These are phyloP conservation scores for Eragrostis curvula DNA, from an alignment of 176 grass and related monocot species.

Conservation along the genomic window DNA sequence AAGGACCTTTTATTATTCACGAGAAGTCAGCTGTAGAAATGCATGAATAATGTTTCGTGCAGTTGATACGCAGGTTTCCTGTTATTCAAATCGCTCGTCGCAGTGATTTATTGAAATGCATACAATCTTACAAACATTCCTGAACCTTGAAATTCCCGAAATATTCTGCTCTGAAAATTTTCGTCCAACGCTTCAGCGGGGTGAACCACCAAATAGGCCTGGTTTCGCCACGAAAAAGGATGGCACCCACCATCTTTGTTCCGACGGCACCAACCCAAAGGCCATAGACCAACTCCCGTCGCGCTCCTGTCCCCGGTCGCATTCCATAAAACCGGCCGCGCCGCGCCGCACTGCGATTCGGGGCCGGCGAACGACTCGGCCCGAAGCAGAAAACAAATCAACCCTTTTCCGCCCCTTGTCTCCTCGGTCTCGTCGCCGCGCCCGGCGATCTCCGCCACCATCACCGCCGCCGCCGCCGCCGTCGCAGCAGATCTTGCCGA, in stretches of 20 bases:
- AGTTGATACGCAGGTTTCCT: too few species aligned
- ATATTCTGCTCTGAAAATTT: too few species aligned
- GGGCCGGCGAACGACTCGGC: neutral
- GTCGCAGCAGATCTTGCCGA: conserved; percentile 6
- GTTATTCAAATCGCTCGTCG: neutral
- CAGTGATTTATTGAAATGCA: too few species aligned
- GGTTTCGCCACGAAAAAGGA: too few species aligned
- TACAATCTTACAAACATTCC: too few species aligned
- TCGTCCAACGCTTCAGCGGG: too few species aligned
- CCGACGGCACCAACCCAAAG: conserved; percentile 4
- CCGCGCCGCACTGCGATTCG: neutral
- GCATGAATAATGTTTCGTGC: neutral
- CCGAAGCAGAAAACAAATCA: conserved; percentile 8
- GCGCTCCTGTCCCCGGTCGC: neutral
- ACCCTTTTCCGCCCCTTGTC: neutral
- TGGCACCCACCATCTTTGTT: neutral
- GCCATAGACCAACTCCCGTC: neutral
- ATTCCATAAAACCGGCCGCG: conserved; percentile 17
- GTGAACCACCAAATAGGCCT: too few species aligned
- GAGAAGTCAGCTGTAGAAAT: neutral
- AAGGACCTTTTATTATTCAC: neutral
- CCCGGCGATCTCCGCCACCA: conserved; percentile 44
- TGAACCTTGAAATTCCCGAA: neutral
- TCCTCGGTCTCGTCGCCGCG: conserved; percentile 46
- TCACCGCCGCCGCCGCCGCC: neutral